Evolutionary conservation across 768 basidiomycete species (phyloP).

Genomic region (Candolleomyces eurysporus): DNA sequence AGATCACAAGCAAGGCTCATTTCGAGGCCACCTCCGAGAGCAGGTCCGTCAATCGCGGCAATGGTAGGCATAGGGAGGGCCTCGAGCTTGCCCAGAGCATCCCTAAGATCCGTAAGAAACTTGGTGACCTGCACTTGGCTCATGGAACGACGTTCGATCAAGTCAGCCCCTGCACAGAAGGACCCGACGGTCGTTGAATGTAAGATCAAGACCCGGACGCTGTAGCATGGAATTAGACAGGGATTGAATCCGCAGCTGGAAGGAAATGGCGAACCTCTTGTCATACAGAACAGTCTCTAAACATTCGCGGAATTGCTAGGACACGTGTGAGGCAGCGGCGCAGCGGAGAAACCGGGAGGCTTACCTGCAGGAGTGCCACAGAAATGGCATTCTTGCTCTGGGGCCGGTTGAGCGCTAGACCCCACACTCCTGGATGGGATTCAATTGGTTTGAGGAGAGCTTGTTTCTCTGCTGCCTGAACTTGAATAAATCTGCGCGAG

Average conservation of each 20-base stretch:
- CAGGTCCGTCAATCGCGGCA: conserved; percentile 90
- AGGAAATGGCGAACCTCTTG: conserved; percentile 45
- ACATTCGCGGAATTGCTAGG: conserved; percentile 71
- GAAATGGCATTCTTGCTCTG: conserved; percentile 89
- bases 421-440: conserved; percentile 63
- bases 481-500: conserved; percentile 18
- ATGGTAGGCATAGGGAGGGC: conserved; percentile 85
- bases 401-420: conserved; percentile 78
- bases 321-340: conserved; percentile 4
- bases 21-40: conserved; percentile 91
- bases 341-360: conserved; percentile 2
- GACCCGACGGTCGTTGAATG: conserved; percentile 72
- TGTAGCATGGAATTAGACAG: conserved; percentile 24
- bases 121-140: conserved; percentile 64
- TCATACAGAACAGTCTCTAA: conserved; percentile 66
- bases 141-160: conserved; percentile 85
- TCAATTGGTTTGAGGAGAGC: conserved; percentile 53
- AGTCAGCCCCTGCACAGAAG: conserved; percentile 93
- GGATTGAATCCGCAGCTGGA: not conserved
- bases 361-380: conserved; percentile 62
- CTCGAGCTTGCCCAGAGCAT: conserved; percentile 74
- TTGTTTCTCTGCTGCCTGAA: conserved; percentile 21
- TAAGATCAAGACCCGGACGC: conserved; percentile 79
- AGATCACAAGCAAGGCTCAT: conserved; percentile 87
- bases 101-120: conserved; percentile 76